phyloP scores from a whole-genome alignment of 2,329 filamentous ascomycete genomes.

The Didymella segeticola region DNA sequence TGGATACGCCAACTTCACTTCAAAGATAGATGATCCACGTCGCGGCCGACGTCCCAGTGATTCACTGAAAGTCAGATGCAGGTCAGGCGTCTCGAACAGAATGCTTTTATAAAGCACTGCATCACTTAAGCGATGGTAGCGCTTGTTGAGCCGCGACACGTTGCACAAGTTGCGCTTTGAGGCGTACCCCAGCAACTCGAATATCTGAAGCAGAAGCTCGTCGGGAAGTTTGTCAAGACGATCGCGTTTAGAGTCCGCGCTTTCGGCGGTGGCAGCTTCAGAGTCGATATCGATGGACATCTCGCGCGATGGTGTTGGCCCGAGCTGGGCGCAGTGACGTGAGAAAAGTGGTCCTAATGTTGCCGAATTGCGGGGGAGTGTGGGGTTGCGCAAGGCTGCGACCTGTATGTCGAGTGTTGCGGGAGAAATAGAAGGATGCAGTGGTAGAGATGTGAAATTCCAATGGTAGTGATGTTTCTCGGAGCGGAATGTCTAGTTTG shows the following conservation, averaged over 20 bases:
- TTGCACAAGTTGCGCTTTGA: constrained; percentile 39
- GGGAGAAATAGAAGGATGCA: not conserved
- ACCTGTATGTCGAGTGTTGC: constrained; percentile 23
- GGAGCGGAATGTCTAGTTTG: not conserved
- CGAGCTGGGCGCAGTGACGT: constrained; percentile 6
- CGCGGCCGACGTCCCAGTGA: constrained; percentile 40
- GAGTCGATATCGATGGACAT: constrained; percentile 12
- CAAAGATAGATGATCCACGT: constrained; percentile 42
- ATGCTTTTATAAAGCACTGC: constrained; percentile 43
- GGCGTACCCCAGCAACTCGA: constrained; percentile 33
- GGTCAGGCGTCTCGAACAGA: constrained; percentile 39
- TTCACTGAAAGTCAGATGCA: constrained; percentile 44
- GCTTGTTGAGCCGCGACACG: constrained; percentile 39
- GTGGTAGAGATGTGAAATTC: not conserved
- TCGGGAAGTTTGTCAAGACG: constrained; percentile 31
- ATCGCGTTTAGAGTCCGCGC: constrained; percentile 5
- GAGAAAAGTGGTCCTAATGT: constrained; percentile 11
- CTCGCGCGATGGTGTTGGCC: not conserved
- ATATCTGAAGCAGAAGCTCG: constrained; percentile 41
- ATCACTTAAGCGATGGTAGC: constrained; percentile 40
- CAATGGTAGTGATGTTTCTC: not conserved
- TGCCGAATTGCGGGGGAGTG: constrained; percentile 18
- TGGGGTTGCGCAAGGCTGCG: constrained; percentile 21
- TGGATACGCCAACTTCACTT: constrained; percentile 41
- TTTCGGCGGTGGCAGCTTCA: not conserved